These are phyloP conservation scores for Lipomyces lipofer DNA, from an alignment of 805 yeast species.

Conservation along the genomic window DNA sequence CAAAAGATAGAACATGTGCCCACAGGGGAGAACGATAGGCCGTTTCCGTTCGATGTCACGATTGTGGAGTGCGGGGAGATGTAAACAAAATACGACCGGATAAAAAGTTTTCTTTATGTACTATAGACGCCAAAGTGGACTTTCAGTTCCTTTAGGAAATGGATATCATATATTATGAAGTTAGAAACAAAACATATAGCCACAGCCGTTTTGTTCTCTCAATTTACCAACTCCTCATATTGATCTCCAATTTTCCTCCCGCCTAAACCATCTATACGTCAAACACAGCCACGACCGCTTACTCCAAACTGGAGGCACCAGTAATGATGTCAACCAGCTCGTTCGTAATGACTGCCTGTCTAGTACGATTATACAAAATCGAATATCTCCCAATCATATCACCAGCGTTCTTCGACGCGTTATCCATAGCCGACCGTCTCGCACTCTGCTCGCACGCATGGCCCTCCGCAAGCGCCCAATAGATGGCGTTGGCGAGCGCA, in stretches of 20 bases:
- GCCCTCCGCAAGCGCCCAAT: slow-evolving; percentile 94
- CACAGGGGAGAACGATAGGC: slow-evolving; percentile 38
- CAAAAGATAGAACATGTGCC: slow-evolving; percentile 40
- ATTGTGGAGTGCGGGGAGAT: slow-evolving; percentile 44
- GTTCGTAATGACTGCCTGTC: slow-evolving; percentile 99
- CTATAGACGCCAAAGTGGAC: no score
- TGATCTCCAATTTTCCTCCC: no score
- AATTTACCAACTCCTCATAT: no score
- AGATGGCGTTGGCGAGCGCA: slow-evolving; percentile 84
- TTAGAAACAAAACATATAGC: no score
- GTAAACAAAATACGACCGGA: no score
- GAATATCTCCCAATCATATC: slow-evolving; percentile 97
- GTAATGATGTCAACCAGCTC: slow-evolving; percentile 99
- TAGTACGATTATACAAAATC: slow-evolving; percentile 97
- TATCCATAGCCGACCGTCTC: slow-evolving; percentile 99
- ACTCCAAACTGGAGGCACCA: slow-evolving; percentile 98
- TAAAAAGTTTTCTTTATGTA: no score
- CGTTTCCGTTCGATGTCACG: slow-evolving; percentile 37
- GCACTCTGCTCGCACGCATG: slow-evolving; percentile 97
- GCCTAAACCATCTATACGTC: no score
- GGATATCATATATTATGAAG: no score
- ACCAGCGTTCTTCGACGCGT: slow-evolving; percentile 99
- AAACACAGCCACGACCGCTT: no score
- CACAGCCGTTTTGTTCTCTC: no score
- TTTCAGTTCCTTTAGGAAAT: no score